Base-by-base conservation (phyloP, 2,329 filamentous ascomycete species). In the Aureobasidium sp. region DNA sequence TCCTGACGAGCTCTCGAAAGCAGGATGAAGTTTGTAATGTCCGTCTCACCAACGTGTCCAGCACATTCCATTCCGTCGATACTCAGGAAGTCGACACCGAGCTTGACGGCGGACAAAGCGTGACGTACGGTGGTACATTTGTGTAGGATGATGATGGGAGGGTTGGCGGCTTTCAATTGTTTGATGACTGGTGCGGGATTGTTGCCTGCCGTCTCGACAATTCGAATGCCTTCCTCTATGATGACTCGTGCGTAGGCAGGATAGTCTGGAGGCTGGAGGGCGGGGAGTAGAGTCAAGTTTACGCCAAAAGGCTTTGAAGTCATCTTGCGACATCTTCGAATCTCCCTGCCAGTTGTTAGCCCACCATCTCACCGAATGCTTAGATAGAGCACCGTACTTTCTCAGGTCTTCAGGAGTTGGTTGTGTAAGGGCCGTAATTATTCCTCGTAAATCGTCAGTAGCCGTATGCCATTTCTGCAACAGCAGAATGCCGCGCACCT, bases 1-100 rank as follows among this genome's bases (percentile, higher is more conserved):
- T 86, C 83, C 78, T 97, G 94, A 15, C 94, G 83, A 13, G 94
- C 93, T 64, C 89, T 83, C 74, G 86, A 88, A 57, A 97, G 84
- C 23, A 99, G 84, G 71, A 94, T 92, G 74, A 94, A 91, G 78
- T 94, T 94, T 64, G 90, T 92, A 69, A 94, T 91, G 75, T 94
- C 90, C 64, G 83, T 87, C 80, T 94, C 90, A 73, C 90, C 90
- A 61, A 94, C 90, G 79, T 94, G 90, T 67, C 86, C 94, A 47
- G 91, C 94, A 78, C 94, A 99, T 77, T 99, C 94, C 73, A 99
- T 97, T 47, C 94, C 94, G 73, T 99, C 94, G 69, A 99, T 97
- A 67, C 88, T 92, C 63, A 99, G 79, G 77, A 99, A 97, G 76
- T 99, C 94, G 5, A 97, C 94, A 66, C 94, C 94, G 42, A 97